Evolutionary conservation across 1,284 basidiomycete species (phyloP).

Genomic region (Cryptococcus amylolentus): DNA sequence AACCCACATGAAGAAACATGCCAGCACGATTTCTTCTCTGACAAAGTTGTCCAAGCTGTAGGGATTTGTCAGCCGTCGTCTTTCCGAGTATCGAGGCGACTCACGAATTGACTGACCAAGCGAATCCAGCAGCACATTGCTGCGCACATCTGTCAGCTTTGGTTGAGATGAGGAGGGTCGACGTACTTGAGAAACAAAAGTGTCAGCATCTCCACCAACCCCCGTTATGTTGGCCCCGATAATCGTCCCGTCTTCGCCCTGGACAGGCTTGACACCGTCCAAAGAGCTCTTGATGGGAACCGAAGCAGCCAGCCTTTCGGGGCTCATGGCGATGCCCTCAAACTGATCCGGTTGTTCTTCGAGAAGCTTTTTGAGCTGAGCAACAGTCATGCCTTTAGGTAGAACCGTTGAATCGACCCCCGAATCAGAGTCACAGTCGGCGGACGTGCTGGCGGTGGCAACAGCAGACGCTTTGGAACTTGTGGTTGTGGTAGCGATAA

Average conservation of each 20-base stretch:
- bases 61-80: not conserved
- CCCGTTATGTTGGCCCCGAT: constrained; percentile 4
- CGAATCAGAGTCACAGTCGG: not conserved
- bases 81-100: not conserved
- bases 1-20: constrained; percentile 73
- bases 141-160: not conserved
- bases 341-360: too few relatives aligned
- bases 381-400: too few relatives aligned
- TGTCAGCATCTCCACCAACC: not conserved
- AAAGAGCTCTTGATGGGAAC: too few relatives aligned
- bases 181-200: constrained; percentile 1
- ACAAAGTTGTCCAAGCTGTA: constrained; percentile 55
- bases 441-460: not conserved
- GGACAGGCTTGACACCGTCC: too few relatives aligned
- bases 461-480: not conserved
- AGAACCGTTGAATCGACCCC: too few relatives aligned
- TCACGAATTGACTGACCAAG: constrained; percentile 15
- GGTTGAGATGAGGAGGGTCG: not conserved
- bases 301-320: too few relatives aligned
- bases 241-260: not conserved
- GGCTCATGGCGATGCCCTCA: too few relatives aligned
- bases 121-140: constrained; percentile 8
- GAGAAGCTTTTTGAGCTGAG: too few relatives aligned
- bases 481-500: not conserved
- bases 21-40: constrained; percentile 71